Evolutionary conservation across 768 basidiomycete species (phyloP).

Genomic region (Pleurotus tuber-regium): DNA sequence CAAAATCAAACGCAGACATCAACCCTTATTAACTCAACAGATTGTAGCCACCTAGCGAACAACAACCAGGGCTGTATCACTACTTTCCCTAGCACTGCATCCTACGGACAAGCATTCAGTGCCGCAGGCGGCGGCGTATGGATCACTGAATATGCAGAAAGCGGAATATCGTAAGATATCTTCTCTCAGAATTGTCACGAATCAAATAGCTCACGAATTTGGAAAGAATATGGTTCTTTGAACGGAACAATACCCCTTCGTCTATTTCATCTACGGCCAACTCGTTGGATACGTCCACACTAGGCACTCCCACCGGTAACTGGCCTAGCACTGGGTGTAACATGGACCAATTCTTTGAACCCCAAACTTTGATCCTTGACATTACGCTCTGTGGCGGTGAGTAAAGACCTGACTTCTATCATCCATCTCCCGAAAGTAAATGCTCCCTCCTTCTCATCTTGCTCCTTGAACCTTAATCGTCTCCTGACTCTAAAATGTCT

Average conservation of each 20-base stretch:
- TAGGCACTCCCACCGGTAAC: constrained; percentile 69
- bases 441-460: constrained; percentile 13
- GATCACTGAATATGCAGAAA: constrained; percentile 69
- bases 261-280: constrained; percentile 46
- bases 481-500: background rate
- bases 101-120: constrained; percentile 68
- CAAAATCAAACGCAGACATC: constrained; percentile 44
- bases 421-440: background rate
- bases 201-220: constrained; percentile 1
- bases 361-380: constrained; percentile 69
- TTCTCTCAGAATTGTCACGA: background rate
- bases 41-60: constrained; percentile 55
- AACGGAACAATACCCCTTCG: constrained; percentile 46
- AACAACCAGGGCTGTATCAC: constrained; percentile 66
- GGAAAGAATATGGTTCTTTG: constrained; percentile 62
- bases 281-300: constrained; percentile 49
- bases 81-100: constrained; percentile 46
- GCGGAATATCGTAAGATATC: constrained; percentile 57
- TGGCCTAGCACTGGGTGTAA: constrained; percentile 60
- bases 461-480: background rate
- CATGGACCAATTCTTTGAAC: constrained; percentile 50
- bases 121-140: constrained; percentile 68
- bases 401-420: constrained; percentile 14
- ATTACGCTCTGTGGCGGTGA: constrained; percentile 68
- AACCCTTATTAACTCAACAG: constrained; percentile 50